Conservation (phyloP, 2,329 filamentous ascomycete genomes). For the Thermothelomyces thermophilus region DNA sequence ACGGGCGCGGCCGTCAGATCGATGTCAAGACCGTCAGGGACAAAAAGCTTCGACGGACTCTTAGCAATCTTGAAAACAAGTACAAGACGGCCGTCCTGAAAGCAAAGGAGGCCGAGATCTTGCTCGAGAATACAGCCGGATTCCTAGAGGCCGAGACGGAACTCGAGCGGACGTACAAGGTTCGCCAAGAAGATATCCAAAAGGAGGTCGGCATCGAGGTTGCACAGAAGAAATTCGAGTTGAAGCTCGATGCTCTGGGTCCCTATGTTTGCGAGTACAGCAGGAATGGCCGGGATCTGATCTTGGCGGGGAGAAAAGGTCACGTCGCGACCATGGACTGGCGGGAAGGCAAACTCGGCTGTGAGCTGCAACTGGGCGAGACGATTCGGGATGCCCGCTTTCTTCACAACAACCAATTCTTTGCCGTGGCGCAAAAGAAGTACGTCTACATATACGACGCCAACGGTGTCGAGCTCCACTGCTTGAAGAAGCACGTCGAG, state of each 20-base stretch:
- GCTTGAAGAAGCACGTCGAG: constrained; percentile 82
- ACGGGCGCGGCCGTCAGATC: constrained; percentile 77
- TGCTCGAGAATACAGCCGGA: constrained; percentile 78
- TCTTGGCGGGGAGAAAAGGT: constrained; percentile 84
- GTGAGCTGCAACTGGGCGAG: constrained; percentile 85
- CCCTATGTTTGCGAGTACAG: constrained; percentile 89
- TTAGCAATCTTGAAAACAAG: constrained; percentile 73
- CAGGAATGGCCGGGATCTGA: constrained; percentile 75
- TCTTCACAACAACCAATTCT: constrained; percentile 91
- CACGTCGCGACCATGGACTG: constrained; percentile 97
- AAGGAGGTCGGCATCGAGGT: constrained; percentile 70
- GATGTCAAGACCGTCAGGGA: constrained; percentile 69
- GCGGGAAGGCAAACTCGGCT: constrained; percentile 83
- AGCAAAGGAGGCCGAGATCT: constrained; percentile 91
- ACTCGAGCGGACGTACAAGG: constrained; percentile 86
- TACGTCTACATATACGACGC: constrained; percentile 95
- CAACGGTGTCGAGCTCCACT: constrained; percentile 86
- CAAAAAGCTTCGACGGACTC: constrained; percentile 79
- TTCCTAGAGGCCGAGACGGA: constrained; percentile 85
- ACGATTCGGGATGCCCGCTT: constrained; percentile 84
- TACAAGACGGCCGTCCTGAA: constrained; percentile 74
- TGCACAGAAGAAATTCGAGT: constrained; percentile 86
- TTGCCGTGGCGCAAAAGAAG: constrained; percentile 94
- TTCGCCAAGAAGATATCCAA: constrained; percentile 80
- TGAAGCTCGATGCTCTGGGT: constrained; percentile 74